phyloP scores from a whole-genome alignment of 495 filamentous ascomycete species.

The Penicillium cataractarum region DNA sequence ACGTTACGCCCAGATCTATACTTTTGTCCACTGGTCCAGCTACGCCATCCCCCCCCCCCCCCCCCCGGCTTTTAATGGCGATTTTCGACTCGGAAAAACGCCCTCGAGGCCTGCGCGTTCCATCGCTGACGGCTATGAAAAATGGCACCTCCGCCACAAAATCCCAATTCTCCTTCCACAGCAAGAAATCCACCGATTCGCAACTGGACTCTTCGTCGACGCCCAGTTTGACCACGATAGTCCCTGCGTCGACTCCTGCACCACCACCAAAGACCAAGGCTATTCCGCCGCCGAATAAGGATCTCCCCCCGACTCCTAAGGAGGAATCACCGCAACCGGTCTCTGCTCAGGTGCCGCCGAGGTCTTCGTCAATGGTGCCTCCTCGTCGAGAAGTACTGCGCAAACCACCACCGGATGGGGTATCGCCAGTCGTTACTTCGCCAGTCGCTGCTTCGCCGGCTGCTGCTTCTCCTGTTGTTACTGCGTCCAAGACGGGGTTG shows the following conservation, averaged over 20 bases:
- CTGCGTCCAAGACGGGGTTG: neutral
- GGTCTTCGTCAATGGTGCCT: slow-evolving; percentile 15
- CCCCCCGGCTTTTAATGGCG: slow-evolving; percentile 31
- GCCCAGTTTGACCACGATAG: neutral
- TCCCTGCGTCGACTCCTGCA: slow-evolving; percentile 8
- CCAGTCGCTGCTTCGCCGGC: too few species aligned
- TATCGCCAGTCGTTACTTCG: neutral
- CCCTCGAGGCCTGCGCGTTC: slow-evolving; percentile 43
- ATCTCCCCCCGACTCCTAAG: slow-evolving; percentile 37
- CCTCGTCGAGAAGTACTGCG: slow-evolving; percentile 15
- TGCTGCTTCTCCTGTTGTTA: too few species aligned
- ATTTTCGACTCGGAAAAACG: slow-evolving; percentile 47
- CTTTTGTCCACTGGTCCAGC: neutral
- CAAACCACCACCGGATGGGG: slow-evolving; percentile 4
- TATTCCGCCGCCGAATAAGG: slow-evolving; percentile 32
- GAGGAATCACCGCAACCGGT: slow-evolving; percentile 12
- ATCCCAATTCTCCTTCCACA: slow-evolving; percentile 29
- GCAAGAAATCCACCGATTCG: slow-evolving; percentile 27
- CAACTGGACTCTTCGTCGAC: slow-evolving; percentile 10
- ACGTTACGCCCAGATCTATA: slow-evolving; percentile 6
- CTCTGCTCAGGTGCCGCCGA: slow-evolving; percentile 12
- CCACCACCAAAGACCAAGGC: slow-evolving; percentile 17
- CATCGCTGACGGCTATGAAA: slow-evolving; percentile 43
- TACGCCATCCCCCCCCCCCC: neutral
- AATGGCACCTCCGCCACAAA: slow-evolving; percentile 18